Conservation (phyloP, 2,329 filamentous ascomycete species). For the Penicillium nordicum region DNA sequence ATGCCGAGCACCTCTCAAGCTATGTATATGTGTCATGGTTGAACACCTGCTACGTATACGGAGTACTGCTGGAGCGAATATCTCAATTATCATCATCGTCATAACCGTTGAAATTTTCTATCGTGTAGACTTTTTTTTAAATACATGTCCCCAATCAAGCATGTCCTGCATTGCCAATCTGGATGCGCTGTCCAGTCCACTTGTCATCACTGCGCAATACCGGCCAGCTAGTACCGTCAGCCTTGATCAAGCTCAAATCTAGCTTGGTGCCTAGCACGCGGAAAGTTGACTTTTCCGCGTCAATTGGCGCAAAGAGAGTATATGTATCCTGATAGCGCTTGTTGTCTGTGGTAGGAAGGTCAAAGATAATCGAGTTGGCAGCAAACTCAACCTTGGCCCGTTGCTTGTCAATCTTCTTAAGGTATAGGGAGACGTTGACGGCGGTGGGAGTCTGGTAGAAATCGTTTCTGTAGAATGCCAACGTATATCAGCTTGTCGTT, state of each 20-base stretch:
- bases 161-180: slow-evolving; percentile 75
- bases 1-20: background rate
- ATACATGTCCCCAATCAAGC: slow-evolving; percentile 33
- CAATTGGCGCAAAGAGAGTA: slow-evolving; percentile 72
- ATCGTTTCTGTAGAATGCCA: slow-evolving; percentile 59
- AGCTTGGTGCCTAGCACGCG: slow-evolving; percentile 87
- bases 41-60: background rate
- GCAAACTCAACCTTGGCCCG: slow-evolving; percentile 69
- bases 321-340: slow-evolving; percentile 77
- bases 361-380: slow-evolving; percentile 62
- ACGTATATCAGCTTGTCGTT: slow-evolving; percentile 1
- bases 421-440: slow-evolving; percentile 87
- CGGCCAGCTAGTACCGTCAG: slow-evolving; percentile 77
- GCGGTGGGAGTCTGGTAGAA: slow-evolving; percentile 88
- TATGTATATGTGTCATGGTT: background rate
- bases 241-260: slow-evolving; percentile 71
- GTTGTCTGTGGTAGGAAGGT: slow-evolving; percentile 79
- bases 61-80: background rate
- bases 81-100: slow-evolving; percentile 11
- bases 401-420: slow-evolving; percentile 93
- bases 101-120: slow-evolving; percentile 4
- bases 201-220: slow-evolving; percentile 76
- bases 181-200: slow-evolving; percentile 75
- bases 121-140: slow-evolving; percentile 1
- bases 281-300: slow-evolving; percentile 69